Evolutionary conservation across 1,139 yeast species (phyloP).

Genomic region (Saccharomyces hybrid): DNA sequence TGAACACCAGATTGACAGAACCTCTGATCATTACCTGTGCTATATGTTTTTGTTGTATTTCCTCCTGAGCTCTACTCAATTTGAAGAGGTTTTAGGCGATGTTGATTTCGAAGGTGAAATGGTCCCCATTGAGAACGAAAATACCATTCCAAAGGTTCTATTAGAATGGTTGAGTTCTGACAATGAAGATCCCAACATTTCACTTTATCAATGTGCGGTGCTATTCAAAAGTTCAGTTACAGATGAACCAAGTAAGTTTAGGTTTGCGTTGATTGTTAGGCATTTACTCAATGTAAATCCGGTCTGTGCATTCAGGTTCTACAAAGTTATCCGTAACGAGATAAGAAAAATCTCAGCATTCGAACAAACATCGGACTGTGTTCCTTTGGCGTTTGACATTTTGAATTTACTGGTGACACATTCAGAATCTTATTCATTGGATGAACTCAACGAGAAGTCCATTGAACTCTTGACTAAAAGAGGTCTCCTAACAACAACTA

Average conservation of each 20-base stretch:
- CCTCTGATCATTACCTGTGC: slow-evolving; percentile 30
- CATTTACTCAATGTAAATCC: slow-evolving; percentile 37
- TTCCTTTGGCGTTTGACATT: slow-evolving; percentile 31
- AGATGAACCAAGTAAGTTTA: slow-evolving; percentile 45
- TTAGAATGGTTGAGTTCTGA: slow-evolving; percentile 44
- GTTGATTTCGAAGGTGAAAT: slow-evolving; percentile 39
- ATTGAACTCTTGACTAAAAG: slow-evolving; percentile 26
- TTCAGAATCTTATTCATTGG: slow-evolving; percentile 28
- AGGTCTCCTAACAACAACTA: slow-evolving; percentile 31
- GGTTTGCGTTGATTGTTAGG: slow-evolving; percentile 47
- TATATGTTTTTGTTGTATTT: slow-evolving; percentile 52
- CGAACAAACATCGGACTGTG: slow-evolving; percentile 26
- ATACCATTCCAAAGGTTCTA: slow-evolving; percentile 42
- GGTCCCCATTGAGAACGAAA: slow-evolving; percentile 32
- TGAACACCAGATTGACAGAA: slow-evolving; percentile 14
- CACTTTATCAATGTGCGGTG: slow-evolving; percentile 47
- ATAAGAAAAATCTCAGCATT: slow-evolving; percentile 35
- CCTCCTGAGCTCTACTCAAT: slow-evolving; percentile 45
- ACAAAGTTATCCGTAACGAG: slow-evolving; percentile 38
- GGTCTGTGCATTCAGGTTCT: slow-evolving; percentile 40
- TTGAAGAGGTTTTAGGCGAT: slow-evolving; percentile 40
- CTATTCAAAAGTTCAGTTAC: slow-evolving; percentile 45
- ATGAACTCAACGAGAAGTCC: slow-evolving; percentile 18
- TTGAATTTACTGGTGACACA: slow-evolving; percentile 30
- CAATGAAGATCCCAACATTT: slow-evolving; percentile 38